Percentiles rank a stretch among this genome's conserved stretches.
Conservation (phyloP, 2,329 filamentous ascomycete species). For the Aspergillus bombycis region DNA sequence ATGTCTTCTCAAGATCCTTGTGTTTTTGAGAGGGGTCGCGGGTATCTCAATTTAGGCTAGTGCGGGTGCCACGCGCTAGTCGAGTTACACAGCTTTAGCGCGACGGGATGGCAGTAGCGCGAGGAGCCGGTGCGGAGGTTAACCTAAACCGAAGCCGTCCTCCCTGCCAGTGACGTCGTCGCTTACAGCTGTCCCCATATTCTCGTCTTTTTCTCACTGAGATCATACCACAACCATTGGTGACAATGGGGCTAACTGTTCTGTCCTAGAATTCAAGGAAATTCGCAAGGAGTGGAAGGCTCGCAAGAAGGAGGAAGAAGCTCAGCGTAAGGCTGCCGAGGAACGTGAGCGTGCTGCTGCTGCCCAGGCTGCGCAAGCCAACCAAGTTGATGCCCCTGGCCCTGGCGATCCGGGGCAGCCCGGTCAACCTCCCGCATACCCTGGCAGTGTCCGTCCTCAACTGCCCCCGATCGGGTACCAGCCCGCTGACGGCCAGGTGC, state of each 20-base stretch:
- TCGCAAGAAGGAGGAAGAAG: conserved; percentile 98
- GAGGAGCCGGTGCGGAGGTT: conserved; percentile 51
- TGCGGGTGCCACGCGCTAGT: conserved; percentile 44
- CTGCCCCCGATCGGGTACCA: conserved; percentile 77
- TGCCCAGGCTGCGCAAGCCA: conserved; percentile 52
- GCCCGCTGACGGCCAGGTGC: conserved; percentile 56
- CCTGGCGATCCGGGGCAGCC: conserved; percentile 52
- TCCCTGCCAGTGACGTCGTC: conserved; percentile 5
- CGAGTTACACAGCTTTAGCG: conserved; percentile 54
- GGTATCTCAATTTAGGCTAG: conserved; percentile 45
- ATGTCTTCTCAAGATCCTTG: conserved; percentile 10
- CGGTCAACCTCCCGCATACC: conserved; percentile 49
- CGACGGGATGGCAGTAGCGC: conserved; percentile 58
- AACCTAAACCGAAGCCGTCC: conserved; percentile 33
- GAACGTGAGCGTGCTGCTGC: conserved; percentile 73
- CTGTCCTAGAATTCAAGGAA: conserved; percentile 86
- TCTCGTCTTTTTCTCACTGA: background rate
- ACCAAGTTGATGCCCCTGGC: conserved; percentile 50
- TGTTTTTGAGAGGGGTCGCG: conserved; percentile 37
- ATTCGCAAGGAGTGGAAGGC: conserved; percentile 99
- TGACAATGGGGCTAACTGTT: conserved; percentile 24
- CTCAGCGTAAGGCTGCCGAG: conserved; percentile 84
- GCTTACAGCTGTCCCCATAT: background rate
- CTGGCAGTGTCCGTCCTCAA: conserved; percentile 62
- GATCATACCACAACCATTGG: background rate